Conservation (phyloP, 805 yeast species). For the Candida dajiaensis region DNA sequence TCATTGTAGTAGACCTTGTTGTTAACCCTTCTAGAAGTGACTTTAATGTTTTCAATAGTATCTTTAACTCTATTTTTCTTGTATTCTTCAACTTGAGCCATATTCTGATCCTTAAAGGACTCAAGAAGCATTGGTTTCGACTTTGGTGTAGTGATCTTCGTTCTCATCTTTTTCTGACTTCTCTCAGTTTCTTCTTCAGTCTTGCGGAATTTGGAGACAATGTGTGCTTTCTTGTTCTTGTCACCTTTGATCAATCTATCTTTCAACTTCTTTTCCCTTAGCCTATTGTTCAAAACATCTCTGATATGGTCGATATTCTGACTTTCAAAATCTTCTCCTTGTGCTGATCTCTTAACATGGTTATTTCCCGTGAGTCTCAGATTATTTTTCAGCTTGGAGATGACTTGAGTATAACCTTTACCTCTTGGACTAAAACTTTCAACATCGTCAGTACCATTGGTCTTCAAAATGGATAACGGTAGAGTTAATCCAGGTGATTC, state of each 20-base stretch:
- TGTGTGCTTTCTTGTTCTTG: conserved; percentile 2
- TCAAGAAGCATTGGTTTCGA: not conserved
- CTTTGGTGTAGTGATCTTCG: not conserved
- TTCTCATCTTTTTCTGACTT: not conserved
- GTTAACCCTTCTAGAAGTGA: conserved; percentile 2
- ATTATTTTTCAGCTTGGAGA: not conserved
- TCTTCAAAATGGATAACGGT: conserved; percentile 8
- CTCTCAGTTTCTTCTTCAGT: not conserved
- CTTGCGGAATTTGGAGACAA: conserved; percentile 5
- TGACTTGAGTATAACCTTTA: conserved; percentile 20
- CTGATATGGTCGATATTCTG: conserved; percentile 11
- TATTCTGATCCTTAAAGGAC: not conserved
- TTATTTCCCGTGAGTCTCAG: not conserved
- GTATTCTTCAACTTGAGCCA: conserved; percentile 2
- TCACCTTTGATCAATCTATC: conserved; percentile 10
- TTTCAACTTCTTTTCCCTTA: conserved; percentile 15
- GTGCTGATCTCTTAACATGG: not conserved
- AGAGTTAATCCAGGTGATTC: conserved; percentile 2
- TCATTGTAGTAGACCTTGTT: not conserved
- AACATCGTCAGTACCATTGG: not conserved
- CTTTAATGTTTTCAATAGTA: conserved; percentile 1
- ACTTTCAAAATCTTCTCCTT: conserved; percentile 1
- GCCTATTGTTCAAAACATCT: conserved; percentile 12
- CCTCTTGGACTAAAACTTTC: conserved; percentile 7
- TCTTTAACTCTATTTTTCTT: conserved; percentile 1